Evolutionary conservation across 805 yeast species (phyloP).

Genomic region (Saccharomyces cerevisiae): DNA sequence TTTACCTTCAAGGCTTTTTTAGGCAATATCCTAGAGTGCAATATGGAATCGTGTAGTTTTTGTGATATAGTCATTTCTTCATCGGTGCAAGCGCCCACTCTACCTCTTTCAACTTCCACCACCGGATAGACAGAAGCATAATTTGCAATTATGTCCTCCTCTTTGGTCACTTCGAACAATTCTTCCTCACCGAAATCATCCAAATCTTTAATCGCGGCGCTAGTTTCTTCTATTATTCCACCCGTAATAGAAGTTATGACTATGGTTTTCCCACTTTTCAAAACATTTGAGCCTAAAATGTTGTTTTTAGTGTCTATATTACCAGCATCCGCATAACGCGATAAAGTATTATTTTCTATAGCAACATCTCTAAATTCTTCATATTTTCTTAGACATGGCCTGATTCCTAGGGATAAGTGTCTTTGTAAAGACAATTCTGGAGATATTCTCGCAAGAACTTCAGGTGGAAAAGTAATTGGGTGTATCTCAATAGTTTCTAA

Average conservation of each 20-base stretch:
- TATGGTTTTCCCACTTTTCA: slow-evolving; percentile 63
- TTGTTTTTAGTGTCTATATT: slow-evolving; percentile 20
- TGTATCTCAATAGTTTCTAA: slow-evolving; percentile 23
- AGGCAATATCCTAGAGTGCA: slow-evolving; percentile 47
- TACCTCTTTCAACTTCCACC: slow-evolving; percentile 68
- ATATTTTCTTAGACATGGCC: slow-evolving; percentile 67
- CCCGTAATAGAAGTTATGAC: slow-evolving; percentile 66
- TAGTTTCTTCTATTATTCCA: slow-evolving; percentile 51
- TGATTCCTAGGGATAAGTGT: slow-evolving; percentile 62
- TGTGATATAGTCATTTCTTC: slow-evolving; percentile 77
- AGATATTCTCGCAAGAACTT: slow-evolving; percentile 71
- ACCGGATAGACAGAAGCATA: slow-evolving; percentile 54
- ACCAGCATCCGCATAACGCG: slow-evolving; percentile 34
- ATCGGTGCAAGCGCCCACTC: slow-evolving; percentile 71
- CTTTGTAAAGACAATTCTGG: slow-evolving; percentile 79
- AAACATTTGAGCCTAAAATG: slow-evolving; percentile 59
- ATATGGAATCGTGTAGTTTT: slow-evolving; percentile 48
- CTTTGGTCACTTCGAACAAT: slow-evolving; percentile 13
- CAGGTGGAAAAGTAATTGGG: slow-evolving; percentile 66
- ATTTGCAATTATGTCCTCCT: slow-evolving; percentile 23
- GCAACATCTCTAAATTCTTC: slow-evolving; percentile 61
- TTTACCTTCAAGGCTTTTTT: slow-evolving; percentile 39
- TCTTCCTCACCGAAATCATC: slow-evolving; percentile 36
- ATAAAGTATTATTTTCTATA: slow-evolving; percentile 33
- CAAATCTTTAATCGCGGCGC: slow-evolving; percentile 32